phyloP scores from a whole-genome alignment of 306 rosid genomes.

The Cicer arietinum region DNA sequence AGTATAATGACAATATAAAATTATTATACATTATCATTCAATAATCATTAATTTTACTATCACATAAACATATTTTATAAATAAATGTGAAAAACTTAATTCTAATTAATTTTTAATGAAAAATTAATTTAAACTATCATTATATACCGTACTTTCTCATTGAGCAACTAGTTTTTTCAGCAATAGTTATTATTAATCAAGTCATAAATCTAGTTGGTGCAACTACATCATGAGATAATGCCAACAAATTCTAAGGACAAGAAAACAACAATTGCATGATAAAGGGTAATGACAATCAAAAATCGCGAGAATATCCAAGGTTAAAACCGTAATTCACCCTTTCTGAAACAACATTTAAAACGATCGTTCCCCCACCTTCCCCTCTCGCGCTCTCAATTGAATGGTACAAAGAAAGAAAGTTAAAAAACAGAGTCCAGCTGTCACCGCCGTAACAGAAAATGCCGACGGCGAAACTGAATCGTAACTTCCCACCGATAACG shows the following conservation, averaged over 20 bases:
- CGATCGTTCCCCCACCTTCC: slow-evolving; percentile 35
- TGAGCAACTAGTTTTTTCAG: background rate
- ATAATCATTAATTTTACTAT: no score
- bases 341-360: slow-evolving; percentile 58
- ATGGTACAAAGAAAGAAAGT: no score
- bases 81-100: no score
- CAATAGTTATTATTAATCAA: background rate
- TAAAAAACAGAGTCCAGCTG: background rate
- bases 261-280: background rate
- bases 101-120: no score
- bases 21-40: no score
- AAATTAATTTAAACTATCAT: no score
- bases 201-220: slow-evolving; percentile 11
- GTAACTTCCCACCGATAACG: slow-evolving; percentile 62
- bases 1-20: no score
- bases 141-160: no score
- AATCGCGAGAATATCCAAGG: slow-evolving; percentile 5
- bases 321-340: slow-evolving; percentile 30
- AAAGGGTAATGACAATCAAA: background rate
- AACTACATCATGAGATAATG: background rate
- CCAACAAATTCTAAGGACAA: background rate
- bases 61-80: no score
- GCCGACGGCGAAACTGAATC: slow-evolving; percentile 52
- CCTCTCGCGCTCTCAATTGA: slow-evolving; percentile 4
- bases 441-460: slow-evolving; percentile 38